Evolutionary conservation across 1,284 basidiomycete genomes (phyloP).

Genomic region (Golubevia sp.): DNA sequence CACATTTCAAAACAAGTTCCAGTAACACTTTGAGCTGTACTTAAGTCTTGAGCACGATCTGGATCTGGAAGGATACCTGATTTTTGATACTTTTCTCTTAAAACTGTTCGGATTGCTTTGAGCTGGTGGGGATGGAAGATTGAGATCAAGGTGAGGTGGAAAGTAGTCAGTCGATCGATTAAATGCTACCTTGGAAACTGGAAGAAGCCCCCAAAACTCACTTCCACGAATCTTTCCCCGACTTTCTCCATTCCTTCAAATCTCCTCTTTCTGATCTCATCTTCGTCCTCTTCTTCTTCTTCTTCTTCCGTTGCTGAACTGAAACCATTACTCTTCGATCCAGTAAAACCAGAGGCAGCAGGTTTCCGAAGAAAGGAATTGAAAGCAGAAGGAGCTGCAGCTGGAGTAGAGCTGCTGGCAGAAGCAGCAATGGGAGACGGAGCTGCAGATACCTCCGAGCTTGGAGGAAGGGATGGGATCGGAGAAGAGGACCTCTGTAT

Average conservation of each 20-base stretch:
- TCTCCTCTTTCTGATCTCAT: constrained; percentile 28
- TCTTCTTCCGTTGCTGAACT: no score
- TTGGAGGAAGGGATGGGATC: no score
- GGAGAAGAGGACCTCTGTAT: no score
- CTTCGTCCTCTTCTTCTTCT: constrained; percentile 14
- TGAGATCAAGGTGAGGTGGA: background rate
- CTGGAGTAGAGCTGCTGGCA: no score
- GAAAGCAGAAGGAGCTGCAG: no score
- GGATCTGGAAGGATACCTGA: constrained; percentile 52
- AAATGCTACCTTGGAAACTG: background rate
- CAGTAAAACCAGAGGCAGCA: no score
- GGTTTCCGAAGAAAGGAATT: no score
- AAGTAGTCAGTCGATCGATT: background rate
- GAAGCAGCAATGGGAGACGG: no score
- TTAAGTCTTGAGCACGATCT: constrained; percentile 38
- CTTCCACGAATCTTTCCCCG: constrained; percentile 35
- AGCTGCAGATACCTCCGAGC: no score
- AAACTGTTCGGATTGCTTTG: constrained; percentile 17
- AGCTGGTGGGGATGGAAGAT: constrained; percentile 11
- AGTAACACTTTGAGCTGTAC: constrained; percentile 36
- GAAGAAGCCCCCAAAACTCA: constrained; percentile 15
- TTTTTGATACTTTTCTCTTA: constrained; percentile 45
- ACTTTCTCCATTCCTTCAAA: constrained; percentile 31
- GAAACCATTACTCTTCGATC: no score
- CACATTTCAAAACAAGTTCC: constrained; percentile 59